Evolutionary conservation across 164 flowering plant species (phyloP), one percentile per base, ranked within the genome.

Genomic region (Cinnamomum chago): DNA sequence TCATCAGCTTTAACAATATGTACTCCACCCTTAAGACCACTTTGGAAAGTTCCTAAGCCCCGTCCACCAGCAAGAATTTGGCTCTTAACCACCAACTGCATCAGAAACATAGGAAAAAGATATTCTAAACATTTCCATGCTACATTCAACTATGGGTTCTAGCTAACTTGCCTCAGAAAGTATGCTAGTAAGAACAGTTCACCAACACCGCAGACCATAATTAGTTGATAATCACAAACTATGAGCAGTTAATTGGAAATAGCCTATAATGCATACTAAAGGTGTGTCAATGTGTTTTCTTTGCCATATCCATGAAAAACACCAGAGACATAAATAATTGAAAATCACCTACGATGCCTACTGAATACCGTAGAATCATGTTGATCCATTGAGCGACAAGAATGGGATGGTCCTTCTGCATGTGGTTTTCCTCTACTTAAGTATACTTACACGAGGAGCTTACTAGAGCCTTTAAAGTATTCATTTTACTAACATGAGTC

Each of bases 41-140:
- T 90, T 74, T 88, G 89, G 72, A 96, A 96, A 23, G 96, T 96
- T 62, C 98, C 98, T 82, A 95, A 80, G 11, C 99, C 98, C 82
- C 99, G 77, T 60, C 99, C 99, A 79, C 99, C 97, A 72, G 98
- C 98, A 79, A 96, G 91, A 76, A 96, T 86, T 87, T 96, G 99
- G 77, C 97, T 91, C 77, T 96, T 96, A 66, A 93, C 97, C n/a
- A 94, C 99, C 87, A 94, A 75, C 99, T 95, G 81, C 81, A 84
- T 52, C 60, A 67, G 2, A 65, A 27, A 28, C 50, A 30, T 50
- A 73, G 66, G n/a, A 14, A 28, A 5, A 27, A 66, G 2, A 28
- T 33, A 51, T 30, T 24, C 65, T 73, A 24, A 27, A 66, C 11
- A 18, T 24, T 65, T 18, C 23, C 64, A 65, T 65, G 30, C 14